Conservation (phyloP, 2,329 filamentous ascomycete species). For the Fusarium sp. region DNA sequence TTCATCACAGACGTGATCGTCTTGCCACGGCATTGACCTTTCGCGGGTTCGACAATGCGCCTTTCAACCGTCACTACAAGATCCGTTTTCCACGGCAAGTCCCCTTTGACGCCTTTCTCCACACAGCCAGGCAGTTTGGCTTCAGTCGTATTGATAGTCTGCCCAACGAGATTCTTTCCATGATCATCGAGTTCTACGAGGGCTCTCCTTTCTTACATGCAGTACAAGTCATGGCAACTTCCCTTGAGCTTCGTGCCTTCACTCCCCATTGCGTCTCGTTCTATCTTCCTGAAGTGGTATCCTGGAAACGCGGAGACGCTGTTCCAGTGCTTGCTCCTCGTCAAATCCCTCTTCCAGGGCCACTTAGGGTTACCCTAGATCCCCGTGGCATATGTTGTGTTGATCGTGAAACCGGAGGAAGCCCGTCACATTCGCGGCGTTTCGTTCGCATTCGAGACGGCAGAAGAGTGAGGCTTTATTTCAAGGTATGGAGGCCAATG, state of each 20-base stretch:
- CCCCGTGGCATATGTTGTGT: background rate
- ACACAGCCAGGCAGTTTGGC: background rate
- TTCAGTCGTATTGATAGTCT: background rate
- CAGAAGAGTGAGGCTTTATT: background rate
- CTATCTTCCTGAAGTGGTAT: background rate
- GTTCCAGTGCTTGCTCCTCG: background rate
- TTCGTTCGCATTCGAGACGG: background rate
- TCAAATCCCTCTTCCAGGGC: background rate
- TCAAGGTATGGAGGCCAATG: background rate
- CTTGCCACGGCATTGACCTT: background rate
- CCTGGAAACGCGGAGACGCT: background rate
- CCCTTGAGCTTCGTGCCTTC: background rate
- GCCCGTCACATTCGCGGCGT: background rate
- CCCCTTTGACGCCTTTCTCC: background rate
- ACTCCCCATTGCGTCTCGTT: background rate
- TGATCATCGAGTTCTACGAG: background rate
- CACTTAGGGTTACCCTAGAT: background rate
- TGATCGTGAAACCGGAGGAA: background rate
- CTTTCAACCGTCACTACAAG: background rate
- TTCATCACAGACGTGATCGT: background rate
- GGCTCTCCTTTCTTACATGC: background rate
- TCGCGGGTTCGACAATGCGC: background rate
- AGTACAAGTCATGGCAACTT: background rate
- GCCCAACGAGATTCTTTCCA: background rate
- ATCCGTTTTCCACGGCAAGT: background rate